Base-by-base conservation (phyloP, 352 stramenopile genomes). In the Blastocystis sp. region DNA sequence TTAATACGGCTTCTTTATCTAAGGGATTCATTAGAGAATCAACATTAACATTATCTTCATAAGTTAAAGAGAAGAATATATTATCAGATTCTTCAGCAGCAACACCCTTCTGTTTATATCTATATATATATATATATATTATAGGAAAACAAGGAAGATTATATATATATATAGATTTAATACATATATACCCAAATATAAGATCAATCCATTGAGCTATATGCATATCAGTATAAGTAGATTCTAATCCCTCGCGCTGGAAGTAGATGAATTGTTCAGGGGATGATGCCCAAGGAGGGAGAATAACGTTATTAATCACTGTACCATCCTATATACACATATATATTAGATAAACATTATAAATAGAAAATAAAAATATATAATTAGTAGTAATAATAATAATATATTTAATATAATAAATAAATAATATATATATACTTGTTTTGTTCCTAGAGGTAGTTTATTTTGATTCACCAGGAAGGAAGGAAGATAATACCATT, bases 151-250 rank as follows among this genome's bases (percentile, higher is more conserved):
- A n/a, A n/a, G n/a, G n/a, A n/a, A n/a, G n/a, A n/a, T n/a, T n/a
- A n/a, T n/a, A n/a, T n/a, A n/a, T n/a, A n/a, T n/a, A n/a, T n/a
- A n/a, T n/a, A n/a, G n/a, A n/a, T n/a, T n/a, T n/a, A n/a, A n/a
- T n/a, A n/a, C n/a, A n/a, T n/a, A n/a, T n/a, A n/a, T 68, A 80
- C 7, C 85, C 83, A 73, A 94, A 95, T 43, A 95, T 93, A 23
- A 95, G 69, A 66, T 95, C 88, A 67, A 97, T 94, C 90, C 90
- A 97, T 64, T 93, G 75, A 49, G 93, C 84, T 36, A 97, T 68
- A 69, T 93, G 81, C 31, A 78, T 72, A n/a, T 84, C 94, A 34
- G 93, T 88, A 59, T 87, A 81, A 42, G 86, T 74, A 67, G 81
- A 93, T 71, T 96, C 88, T 2, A 95, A 74, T 2, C 85, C 86